A percentile compares a stretch with the other conserved stretches of the same genome.
phyloP scores from a whole-genome alignment of 2,329 filamentous ascomycete genomes.

The Talaromyces albobiverticillius region DNA sequence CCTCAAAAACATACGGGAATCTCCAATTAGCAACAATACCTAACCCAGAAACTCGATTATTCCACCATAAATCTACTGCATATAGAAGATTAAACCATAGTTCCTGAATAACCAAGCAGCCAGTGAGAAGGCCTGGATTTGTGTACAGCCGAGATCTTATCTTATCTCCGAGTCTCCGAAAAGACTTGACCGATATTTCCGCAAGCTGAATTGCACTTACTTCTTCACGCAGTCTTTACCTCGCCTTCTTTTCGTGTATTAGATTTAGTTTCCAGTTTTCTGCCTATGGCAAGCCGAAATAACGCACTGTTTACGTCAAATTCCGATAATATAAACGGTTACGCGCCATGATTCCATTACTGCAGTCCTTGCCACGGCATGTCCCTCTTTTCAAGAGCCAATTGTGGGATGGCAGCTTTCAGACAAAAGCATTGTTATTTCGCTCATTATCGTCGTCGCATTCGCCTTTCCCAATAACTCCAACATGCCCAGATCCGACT shows the following conservation, averaged over 20 bases:
- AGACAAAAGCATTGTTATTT: background rate
- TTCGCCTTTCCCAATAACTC: conserved; percentile 46
- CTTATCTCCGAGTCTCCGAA: conserved; percentile 6
- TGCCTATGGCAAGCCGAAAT: background rate
- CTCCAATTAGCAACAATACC: no score
- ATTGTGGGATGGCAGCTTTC: background rate
- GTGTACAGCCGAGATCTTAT: background rate
- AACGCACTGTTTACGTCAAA: no score
- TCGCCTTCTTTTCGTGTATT: background rate
- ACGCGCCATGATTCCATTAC: background rate
- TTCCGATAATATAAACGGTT: background rate
- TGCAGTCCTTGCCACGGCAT: background rate
- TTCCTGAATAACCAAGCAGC: no score
- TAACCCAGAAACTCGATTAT: no score
- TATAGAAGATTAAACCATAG: no score
- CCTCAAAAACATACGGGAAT: no score
- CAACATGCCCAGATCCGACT: conserved; percentile 69
- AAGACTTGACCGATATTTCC: no score
- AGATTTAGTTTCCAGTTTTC: background rate
- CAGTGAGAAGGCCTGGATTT: no score
- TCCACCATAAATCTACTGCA: no score
- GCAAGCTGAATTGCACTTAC: background rate
- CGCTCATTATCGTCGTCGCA: conserved; percentile 3
- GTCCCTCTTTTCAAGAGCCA: background rate
- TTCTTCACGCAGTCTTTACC: background rate